Percentiles rank a stretch among this genome's conserved stretches.
These are phyloP conservation scores for Sphagnum tenellum DNA, from an alignment of 225 moss, liverwort and hornwort species.

Conservation along the genomic window DNA sequence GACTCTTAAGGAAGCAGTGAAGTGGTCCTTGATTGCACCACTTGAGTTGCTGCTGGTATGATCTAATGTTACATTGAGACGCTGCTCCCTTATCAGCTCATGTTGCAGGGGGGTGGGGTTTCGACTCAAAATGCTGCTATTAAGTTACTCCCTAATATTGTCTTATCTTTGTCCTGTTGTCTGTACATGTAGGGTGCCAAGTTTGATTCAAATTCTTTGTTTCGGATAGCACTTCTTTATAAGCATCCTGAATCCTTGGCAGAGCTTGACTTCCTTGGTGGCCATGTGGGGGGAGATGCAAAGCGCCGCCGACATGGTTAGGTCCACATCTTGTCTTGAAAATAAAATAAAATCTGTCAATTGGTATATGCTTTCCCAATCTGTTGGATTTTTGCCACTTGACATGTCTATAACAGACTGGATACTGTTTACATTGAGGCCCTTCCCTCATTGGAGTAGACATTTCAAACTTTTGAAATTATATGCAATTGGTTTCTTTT, in stretches of 20 bases:
- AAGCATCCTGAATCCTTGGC: conserved; percentile 69
- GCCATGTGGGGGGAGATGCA: conserved; percentile 48
- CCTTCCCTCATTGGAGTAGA: too few species aligned
- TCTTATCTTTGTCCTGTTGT: background rate
- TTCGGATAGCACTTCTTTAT: conserved; percentile 78
- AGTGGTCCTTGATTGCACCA: conserved; percentile 82
- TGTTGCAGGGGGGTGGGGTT: background rate
- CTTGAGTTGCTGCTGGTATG: conserved; percentile 75
- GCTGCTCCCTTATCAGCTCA: too few species aligned
- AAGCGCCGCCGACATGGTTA: conserved; percentile 81
- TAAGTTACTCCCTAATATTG: background rate
- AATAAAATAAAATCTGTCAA: too few species aligned
- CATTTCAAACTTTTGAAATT: too few species aligned
- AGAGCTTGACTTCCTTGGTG: conserved; percentile 48
- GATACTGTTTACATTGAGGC: too few species aligned
- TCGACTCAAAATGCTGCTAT: background rate
- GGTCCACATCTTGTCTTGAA: background rate
- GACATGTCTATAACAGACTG: too few species aligned
- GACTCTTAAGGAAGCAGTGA: conserved; percentile 87
- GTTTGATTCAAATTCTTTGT: conserved; percentile 76
- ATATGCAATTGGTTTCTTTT: too few species aligned
- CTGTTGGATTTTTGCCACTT: too few species aligned
- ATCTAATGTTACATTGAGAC: background rate
- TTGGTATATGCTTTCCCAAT: too few species aligned
- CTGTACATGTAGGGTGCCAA: conserved; percentile 45